Conservation (phyloP, 306 rosid species). For the Arachis stenosperma region DNA sequence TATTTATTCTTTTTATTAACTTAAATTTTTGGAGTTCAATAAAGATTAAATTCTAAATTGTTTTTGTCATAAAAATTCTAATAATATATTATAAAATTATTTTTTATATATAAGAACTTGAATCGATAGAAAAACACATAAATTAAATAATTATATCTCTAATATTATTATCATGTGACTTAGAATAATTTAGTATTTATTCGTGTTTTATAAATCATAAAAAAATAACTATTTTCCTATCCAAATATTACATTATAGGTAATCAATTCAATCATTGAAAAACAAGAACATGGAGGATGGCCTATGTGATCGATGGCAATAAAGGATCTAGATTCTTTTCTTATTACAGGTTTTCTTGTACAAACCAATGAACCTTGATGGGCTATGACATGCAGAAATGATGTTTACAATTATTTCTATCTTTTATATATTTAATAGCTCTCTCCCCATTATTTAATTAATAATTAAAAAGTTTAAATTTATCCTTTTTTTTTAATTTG, state of each 20-base stretch:
- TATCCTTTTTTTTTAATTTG: background rate
- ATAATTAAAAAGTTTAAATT: background rate
- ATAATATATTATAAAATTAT: too few species aligned
- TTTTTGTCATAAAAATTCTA: too few species aligned
- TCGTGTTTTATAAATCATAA: background rate
- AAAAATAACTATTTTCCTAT: background rate
- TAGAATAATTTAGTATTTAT: too few species aligned
- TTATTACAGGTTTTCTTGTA: background rate
- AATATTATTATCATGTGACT: too few species aligned
- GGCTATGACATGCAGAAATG: background rate
- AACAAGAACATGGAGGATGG: background rate
- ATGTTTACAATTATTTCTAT: background rate
- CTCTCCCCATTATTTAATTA: background rate
- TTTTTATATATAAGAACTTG: too few species aligned
- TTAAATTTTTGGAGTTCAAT: too few species aligned
- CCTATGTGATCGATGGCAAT: background rate
- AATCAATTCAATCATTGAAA: conserved; percentile 39
- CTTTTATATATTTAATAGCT: background rate
- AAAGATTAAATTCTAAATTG: too few species aligned
- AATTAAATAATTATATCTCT: too few species aligned
- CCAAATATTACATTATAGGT: conserved; percentile 33
- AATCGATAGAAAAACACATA: too few species aligned
- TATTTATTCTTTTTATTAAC: too few species aligned
- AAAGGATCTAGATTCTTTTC: background rate
- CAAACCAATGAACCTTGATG: background rate